Evolutionary conservation across 1,284 basidiomycete genomes (phyloP), one percentile per base, ranked within the genome.

Genomic region (Gyrodon tennesseensis): DNA sequence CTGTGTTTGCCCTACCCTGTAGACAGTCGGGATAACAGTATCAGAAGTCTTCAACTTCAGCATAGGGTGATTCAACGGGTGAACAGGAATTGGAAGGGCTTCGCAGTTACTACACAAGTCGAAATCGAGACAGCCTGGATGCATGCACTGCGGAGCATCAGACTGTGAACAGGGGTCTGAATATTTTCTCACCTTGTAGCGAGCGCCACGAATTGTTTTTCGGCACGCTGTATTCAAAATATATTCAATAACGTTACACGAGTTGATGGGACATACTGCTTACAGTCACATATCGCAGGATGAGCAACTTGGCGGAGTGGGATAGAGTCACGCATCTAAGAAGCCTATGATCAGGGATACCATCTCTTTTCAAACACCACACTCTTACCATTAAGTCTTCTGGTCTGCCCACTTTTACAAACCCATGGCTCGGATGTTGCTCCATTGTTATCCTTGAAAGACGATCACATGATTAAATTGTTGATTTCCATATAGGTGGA

Each of bases 71-170:
- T 80, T 84, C 12, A 76, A 70, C 0, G 92, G 91, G 75, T 96
- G 93, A 16, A 90, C 81, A 7, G 88, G 77, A 64, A 92, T 91
- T 0, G 93, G 93, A 58, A 86, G 80, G 3, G 92, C 87, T 78
- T 96, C 93, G 77, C 94, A 96, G 64, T 80, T 78, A 69, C 84
- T 83, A 78, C 93, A 96, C 23, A 96, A 82, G 72, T 96, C 93
- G 70, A 88, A 94, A 77, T 96, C 92, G 3, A 84, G 83, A 77
- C 94, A 96, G 23, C 82, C 77, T 23, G 87, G 83, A 75, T 94
- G 89, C 85, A 91, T 86, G 77, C 93, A 96, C 89, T 93, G 69
- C 8, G 21, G 63, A 48, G 29, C 56, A 66, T 72, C 51, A 69
- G 63, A 56, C 52, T 19, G 25, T 27, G 52, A 60, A 48, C 21